Base-by-base conservation (phyloP, 768 basidiomycete species). In the Candolleomyces efflorescens region DNA sequence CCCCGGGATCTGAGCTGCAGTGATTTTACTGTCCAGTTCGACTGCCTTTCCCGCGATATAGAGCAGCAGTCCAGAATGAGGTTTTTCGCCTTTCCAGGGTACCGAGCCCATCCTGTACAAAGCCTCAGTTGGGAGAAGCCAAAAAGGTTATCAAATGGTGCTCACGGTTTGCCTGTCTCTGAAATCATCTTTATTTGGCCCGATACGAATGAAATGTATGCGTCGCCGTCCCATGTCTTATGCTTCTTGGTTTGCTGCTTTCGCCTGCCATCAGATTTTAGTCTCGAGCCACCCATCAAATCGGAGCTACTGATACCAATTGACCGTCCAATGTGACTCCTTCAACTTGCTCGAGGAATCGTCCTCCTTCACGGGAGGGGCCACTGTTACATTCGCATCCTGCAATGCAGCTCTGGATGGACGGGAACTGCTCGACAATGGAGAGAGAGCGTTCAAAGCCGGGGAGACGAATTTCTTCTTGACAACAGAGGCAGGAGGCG, bases 221-320 rank as follows among this genome's bases (percentile, higher is more conserved):
- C 85, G 60, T 87, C 90, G 2, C 87, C 91, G 56, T 94, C 92
- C 92, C 94, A 94, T 0, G 86, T 89, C 66, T 90, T 89, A 63
- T 92, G 82, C 70, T 94, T 94, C 74, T 79, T 90, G 4, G 71
- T 72, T 64, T 86, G 82, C 53, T 82, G 82, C 63, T 86, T 89
- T 38, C 92, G 81, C 90, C 92, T 91, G 56, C 5, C 23, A 39
- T 49, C 46, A 44, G 62, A 43, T 36, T n/a, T n/a, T 3, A 64
- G 38, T 48, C 46, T 43, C 13, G 38, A 26, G n/a, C 22, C 15
- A 12, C 18, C 20, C n/a, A 49, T 24, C 26, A 20, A n/a, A 43
- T 26, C 26, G 2, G 15, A 41, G 60, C 46, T 44, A 59, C 50
- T 20, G 56, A 60, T 55, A 87, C 89, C 89, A 89, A 65, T 87